A percentile compares a stretch with the other conserved stretches of the same genome.
These are phyloP conservation scores for Trichoderma sp. DNA, from an alignment of 2,329 filamentous ascomycete species.

Conservation along the genomic window DNA sequence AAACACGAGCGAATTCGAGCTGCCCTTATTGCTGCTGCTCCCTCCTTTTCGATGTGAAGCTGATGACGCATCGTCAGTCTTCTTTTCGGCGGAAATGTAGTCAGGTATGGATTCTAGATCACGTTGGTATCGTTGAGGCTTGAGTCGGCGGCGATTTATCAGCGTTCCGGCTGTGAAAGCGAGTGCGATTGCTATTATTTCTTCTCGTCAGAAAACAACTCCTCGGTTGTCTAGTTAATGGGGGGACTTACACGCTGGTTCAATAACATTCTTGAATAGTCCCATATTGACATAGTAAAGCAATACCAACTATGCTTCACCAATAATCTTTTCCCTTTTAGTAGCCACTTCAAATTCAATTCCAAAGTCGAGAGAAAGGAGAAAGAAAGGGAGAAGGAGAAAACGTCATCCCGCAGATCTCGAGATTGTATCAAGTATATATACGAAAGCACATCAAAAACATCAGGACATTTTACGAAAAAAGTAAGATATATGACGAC, in stretches of 20 bases:
- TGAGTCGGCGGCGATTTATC: background rate
- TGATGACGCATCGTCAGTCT: background rate
- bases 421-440: background rate
- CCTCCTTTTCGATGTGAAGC: background rate
- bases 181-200: background rate
- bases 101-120: constrained; percentile 4
- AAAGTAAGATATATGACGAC: constrained; percentile 12
- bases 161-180: background rate
- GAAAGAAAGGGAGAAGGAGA: background rate
- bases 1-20: background rate
- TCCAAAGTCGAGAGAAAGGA: background rate
- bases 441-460: background rate
- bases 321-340: too few relatives aligned
- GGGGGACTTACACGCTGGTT: background rate
- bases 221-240: background rate
- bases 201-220: background rate
- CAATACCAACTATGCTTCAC: background rate
- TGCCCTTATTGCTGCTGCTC: background rate
- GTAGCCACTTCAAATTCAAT: background rate
- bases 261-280: constrained; percentile 2
- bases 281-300: background rate
- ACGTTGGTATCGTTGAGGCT: background rate
- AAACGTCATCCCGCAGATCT: too few relatives aligned
- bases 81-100: constrained; percentile 2
- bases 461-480: background rate